Evolutionary conservation across 2,329 filamentous ascomycete genomes (phyloP), one percentile per base, ranked within the genome.

Genomic region (Fusarium penzigii): DNA sequence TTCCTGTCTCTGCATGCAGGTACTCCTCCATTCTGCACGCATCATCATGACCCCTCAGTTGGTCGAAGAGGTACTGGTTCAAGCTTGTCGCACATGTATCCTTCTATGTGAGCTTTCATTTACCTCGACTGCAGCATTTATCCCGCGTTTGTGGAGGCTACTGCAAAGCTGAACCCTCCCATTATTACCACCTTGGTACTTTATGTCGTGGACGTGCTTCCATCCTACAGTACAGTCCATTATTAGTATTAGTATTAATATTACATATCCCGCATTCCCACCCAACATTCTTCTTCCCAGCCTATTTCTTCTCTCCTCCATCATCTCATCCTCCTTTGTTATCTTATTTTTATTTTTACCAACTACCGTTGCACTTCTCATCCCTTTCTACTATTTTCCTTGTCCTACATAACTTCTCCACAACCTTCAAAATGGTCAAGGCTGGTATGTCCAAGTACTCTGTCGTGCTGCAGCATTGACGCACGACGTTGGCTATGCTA

Each of bases 341-440:
- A 25, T 34, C 36, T 52, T 52, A 42, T 46, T 20, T 36, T 38
- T 32, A 36, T 48, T 6, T 25, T 52, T 42, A 36, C 13, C 32
- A 14, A 25, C 20, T 36, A 36, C 32, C 32, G 3, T 36, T 14
- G 10, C 32, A 11, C 32, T 36, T 14, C 10, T 39, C 39, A 17
- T 47, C 42, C 39, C 47, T 47, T 42, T 43, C 45, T 45, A 25
- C 20, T 25, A 45, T 42, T 49, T 42, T 46, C 46, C 45, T 47
- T 46, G 51, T 48, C 55, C 45, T 50, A 52, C 48, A 53, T 49
- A 53, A 48, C 49, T 42, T 42, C 36, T 42, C 43, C 46, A 51
- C 40, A 57, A 57, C 58, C 55, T 65, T 65, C 67, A 73, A 66
- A 62, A 84, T 84, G 82, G 82, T 84, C 65, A 85, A 85, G 75